Conservation (phyloP, 2,329 filamentous ascomycete genomes). For the Pseudomassariella vexata region DNA sequence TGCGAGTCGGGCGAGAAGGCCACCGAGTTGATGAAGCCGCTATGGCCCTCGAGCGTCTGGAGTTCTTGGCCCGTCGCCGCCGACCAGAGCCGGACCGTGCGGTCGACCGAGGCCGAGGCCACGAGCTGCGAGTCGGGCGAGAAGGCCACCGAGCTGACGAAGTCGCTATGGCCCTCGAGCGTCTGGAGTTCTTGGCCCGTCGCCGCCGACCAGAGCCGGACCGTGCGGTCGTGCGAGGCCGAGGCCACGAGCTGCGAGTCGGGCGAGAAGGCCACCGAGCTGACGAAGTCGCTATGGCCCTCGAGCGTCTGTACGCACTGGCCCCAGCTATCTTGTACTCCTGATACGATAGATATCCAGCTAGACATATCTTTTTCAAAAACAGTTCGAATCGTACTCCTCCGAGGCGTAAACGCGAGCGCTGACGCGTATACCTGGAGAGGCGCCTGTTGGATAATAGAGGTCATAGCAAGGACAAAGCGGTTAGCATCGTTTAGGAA, state of each 20-base stretch:
- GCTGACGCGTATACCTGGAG: slow-evolving; percentile 28
- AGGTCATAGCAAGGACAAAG: slow-evolving; percentile 20
- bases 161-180: slow-evolving; percentile 3
- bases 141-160: neutral
- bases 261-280: slow-evolving; percentile 5
- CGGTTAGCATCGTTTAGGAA: slow-evolving; percentile 21
- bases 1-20: slow-evolving; percentile 11
- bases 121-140: slow-evolving; percentile 6
- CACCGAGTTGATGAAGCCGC: slow-evolving; percentile 5
- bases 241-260: slow-evolving; percentile 13
- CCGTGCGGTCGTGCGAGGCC: neutral
- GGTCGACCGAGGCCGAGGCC: slow-evolving; percentile 1
- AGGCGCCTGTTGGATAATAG: slow-evolving; percentile 20
- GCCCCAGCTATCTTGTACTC: slow-evolving; percentile 2
- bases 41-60: slow-evolving; percentile 13
- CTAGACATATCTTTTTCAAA: slow-evolving; percentile 11
- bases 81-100: slow-evolving; percentile 11
- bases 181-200: slow-evolving; percentile 1
- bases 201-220: slow-evolving; percentile 4
- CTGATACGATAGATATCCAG: slow-evolving; percentile 10
- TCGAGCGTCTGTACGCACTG: slow-evolving; percentile 2
- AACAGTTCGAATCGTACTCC: slow-evolving; percentile 12
- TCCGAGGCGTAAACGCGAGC: slow-evolving; percentile 20
- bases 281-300: neutral
- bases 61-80: slow-evolving; percentile 1